Base-by-base conservation (phyloP, 495 filamentous ascomycete genomes). In the Entonaema liquescens region DNA sequence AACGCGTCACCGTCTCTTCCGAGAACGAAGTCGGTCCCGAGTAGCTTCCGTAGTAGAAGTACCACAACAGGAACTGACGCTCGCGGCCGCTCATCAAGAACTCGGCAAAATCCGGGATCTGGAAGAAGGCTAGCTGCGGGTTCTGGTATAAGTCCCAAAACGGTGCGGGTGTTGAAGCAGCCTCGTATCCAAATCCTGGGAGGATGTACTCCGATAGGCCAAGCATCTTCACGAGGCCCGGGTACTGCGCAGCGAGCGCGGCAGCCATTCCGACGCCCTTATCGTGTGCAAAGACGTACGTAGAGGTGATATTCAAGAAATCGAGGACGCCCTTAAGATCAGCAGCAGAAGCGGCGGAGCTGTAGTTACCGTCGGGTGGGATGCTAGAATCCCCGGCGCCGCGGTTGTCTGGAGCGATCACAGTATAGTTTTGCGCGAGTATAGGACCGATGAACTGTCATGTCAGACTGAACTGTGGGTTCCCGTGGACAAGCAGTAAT, bases 31-130 rank as follows among this genome's bases (percentile, higher is more conserved):
- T 49, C 40, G 36, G 35, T n/a, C 73, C 73, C 2, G 73, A 64
- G 60, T 83, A 83, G 23, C 64, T 71, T 3, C 67, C 68, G 63
- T 83, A 79, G 72, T 75, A 82, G 65, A 82, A 82, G 59, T 81
- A 83, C 82, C 82, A 83, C n/a, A 59, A 57, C 3, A 84, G 77
- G 59, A 83, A 79, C 33, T 78, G 69, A 58, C 60, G 70, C 66
- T 82, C 81, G 7, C 76, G 65, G 0, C 81, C 81, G 6, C 58
- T 57, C 62, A 84, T 77, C 42, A 47, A 9, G 15, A 47, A 47
- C 19, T 47, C 42, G 42, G 42, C 42, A 5, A 47, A 47, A 8
- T 47, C 42, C 19, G 42, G 42, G 42, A 47, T 23, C 19, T 19
- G 17, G 17, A 47, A 47, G 4, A 47, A 4, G 19, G 42, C 42